Conservation (phyloP, 148 eudicot genomes). For the Camellia sinensis region DNA sequence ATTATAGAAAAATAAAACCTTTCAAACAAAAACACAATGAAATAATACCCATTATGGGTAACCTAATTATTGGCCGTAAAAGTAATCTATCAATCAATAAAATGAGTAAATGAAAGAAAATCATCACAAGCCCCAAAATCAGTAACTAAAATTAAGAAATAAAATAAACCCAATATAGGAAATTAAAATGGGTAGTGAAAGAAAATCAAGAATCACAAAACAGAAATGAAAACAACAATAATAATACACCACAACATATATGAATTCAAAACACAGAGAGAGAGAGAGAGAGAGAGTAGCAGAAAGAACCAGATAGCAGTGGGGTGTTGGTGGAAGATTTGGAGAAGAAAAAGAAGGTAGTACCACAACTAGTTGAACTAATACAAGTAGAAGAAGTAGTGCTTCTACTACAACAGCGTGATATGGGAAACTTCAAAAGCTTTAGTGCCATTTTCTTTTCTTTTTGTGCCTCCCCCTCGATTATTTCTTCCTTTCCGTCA, state of each 20-base stretch:
- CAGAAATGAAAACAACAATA: neutral
- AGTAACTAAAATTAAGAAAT: neutral
- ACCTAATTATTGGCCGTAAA: neutral
- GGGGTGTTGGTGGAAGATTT: conserved; percentile 7
- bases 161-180: neutral
- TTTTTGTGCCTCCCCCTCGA: neutral
- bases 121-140: neutral
- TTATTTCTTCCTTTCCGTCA: neutral
- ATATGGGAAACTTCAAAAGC: conserved; percentile 41
- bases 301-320: conserved; percentile 30
- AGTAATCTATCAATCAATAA: neutral
- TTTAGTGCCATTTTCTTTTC: conserved; percentile 37
- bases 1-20: neutral
- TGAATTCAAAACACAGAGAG: neutral
- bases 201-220: neutral
- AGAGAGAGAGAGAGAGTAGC: conserved; percentile 1
- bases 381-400: neutral
- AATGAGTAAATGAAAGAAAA: neutral
- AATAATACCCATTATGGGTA: neutral
- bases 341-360: conserved; percentile 22
- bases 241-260: neutral
- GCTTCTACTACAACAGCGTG: conserved; percentile 7
- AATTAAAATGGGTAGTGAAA: neutral
- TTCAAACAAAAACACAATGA: neutral
- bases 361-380: conserved; percentile 8